phyloP scores from a whole-genome alignment of 2,329 filamentous ascomycete species.

The Trichocomaceae sp. region DNA sequence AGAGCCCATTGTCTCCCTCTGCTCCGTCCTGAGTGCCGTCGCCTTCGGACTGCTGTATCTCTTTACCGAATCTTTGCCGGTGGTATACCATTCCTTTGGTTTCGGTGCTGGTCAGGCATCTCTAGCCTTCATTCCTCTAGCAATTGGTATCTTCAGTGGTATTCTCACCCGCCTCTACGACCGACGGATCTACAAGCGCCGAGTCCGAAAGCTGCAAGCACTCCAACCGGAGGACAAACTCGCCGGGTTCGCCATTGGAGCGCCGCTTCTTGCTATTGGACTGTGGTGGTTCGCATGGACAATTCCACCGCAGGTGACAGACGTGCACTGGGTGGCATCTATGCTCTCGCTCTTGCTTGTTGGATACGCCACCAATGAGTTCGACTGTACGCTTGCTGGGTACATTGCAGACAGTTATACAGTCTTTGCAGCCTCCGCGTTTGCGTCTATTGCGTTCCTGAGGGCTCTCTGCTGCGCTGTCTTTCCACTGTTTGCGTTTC shows the following conservation, averaged over 20 bases:
- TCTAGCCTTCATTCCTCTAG: constrained; percentile 37
- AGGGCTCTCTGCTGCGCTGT: constrained; percentile 33
- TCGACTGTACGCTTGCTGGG: constrained; percentile 36
- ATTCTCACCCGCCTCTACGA: constrained; percentile 42
- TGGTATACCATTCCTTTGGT: constrained; percentile 34
- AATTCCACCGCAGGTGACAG: constrained; percentile 35
- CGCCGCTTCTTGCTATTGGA: constrained; percentile 38
- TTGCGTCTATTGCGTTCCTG: constrained; percentile 38
- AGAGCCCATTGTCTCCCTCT: constrained; percentile 43
- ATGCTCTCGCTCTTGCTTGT: constrained; percentile 38
- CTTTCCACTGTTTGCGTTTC: constrained; percentile 37
- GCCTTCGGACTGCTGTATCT: constrained; percentile 45
- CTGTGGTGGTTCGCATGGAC: constrained; percentile 46
- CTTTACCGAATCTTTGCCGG: constrained; percentile 40
- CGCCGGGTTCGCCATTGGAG: constrained; percentile 41
- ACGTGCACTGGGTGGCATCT: constrained; percentile 36
- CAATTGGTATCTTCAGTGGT: constrained; percentile 36
- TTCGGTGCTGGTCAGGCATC: constrained; percentile 31
- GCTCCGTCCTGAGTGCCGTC: constrained; percentile 39
- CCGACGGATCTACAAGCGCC: constrained; percentile 24
- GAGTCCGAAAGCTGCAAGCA: constrained; percentile 17
- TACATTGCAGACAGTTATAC: constrained; percentile 44
- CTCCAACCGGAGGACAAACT: constrained; percentile 44
- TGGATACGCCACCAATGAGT: constrained; percentile 45
- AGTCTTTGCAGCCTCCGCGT: constrained; percentile 41